Base-by-base conservation (phyloP, 2,329 filamentous ascomycete genomes). In the Exophiala aquamarina region DNA sequence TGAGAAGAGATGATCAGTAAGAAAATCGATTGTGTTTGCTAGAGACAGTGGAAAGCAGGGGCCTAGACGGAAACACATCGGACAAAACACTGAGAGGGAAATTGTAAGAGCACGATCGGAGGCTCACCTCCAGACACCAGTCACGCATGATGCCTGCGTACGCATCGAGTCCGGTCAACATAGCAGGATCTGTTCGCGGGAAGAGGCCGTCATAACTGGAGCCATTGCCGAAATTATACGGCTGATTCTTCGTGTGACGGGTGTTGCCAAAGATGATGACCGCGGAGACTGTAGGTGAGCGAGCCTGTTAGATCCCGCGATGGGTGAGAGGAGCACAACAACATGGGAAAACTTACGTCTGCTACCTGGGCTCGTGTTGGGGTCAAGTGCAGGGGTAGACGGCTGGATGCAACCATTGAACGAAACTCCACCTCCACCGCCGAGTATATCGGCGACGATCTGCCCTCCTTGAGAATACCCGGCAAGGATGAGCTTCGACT, bases 391-490 rank as follows among this genome's bases (percentile, higher is more conserved):
- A 14, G 34, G 29, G 11, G 21, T 46, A 7, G 9, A 15, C 13
- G 20, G 14, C 14, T 46, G 43, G 8, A 31, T 17, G 17, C 43
- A 46, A 13, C 36, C 43, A 21, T 37, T 37, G 36, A 46, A 46
- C 20, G 36, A 40, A 9, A 17, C 19, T 1, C 49, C 52, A 7
- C 59, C 59, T 8, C 59, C 58, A 15, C 61, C 61, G 33, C 56
- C 57, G 20, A 64, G 41, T 9, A 54, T 50, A 48, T 64, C 61
- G 3, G 57, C 59, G 34, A 64, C 52, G 20, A 64, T 47, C 32
- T 63, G 59, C 3, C 60, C 63, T 3, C 63, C 63, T 45, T 65
- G 62, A 8, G 60, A 63, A 44, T 64, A 65, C 9, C 62, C 62
- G 14, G 61, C 8, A n/a, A 65, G 47, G 3, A 63, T 58, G 10